Evolutionary conservation across 2,329 filamentous ascomycete genomes (phyloP), one percentile per base, ranked within the genome.

Genomic region (Bipolaris bicolor): DNA sequence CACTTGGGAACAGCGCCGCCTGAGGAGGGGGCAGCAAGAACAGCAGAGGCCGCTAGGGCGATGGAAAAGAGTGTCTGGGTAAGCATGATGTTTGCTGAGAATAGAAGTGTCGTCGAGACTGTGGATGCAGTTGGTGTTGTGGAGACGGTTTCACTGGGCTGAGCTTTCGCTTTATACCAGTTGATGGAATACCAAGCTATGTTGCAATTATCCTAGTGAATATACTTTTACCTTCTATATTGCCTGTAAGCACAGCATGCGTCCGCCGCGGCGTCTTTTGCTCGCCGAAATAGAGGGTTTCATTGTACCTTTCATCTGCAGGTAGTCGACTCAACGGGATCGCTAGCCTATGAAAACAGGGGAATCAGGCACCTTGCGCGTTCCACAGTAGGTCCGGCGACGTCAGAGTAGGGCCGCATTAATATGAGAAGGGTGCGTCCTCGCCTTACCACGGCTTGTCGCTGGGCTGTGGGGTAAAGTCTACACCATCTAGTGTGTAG

Each of bases 1-100:
- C 75, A 77, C 49, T 67, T 69, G 36, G 71, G 65, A 26, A 64
- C 55, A 20, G 63, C 64, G 53, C 60, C 54, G 53, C 60, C 52
- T 24, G 18, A 7, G 26, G 9, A 6, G 43, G 70, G 71, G 29
- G 64, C 63, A 9, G 73, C 74, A 46, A 75, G 57, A 37, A 58
- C 65, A n/a, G 58, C 53, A 24, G 67, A 61, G 24, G 72, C 68
- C 39, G 58, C 55, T 22, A 68, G 62, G 18, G 66, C 60, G 36
- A 64, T 45, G 7, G 62, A 65, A 51, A 68, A 46, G 49, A 69
- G 55, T 22, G 62, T 61, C 31, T 63, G 48, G 15, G 62, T 58
- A 52, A 72, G 56, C 72, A 76, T 76, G 18, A 20, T 65, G 46
- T 47, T 37, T 29, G 43, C 33, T 37, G 33, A n/a, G 33, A 49